Evolutionary conservation across 805 yeast genomes (phyloP), one percentile per base, ranked within the genome.

Genomic region (Pichia kluyveri): DNA sequence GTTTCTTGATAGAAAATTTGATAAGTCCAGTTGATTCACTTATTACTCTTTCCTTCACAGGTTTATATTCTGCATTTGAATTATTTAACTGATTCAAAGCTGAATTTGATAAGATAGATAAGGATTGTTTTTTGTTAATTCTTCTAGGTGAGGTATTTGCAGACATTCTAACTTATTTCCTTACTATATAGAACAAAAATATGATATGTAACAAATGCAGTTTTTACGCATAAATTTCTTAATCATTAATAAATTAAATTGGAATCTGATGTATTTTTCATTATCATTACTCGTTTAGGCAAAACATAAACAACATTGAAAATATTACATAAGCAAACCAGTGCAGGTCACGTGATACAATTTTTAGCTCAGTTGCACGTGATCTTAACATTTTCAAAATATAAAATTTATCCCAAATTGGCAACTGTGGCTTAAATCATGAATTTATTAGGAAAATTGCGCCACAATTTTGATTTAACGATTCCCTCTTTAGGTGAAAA

Each of bases 11-110:
- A 0, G 73, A 61, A 54, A 75, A 72, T 52, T 73, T 75, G 17
- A 67, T 74, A 37, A 76, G 57, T 0, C 82, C 82, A 0, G 81
- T 76, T 8, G 73, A 64, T 51, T 72, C 76, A 53, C 80, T 74
- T 14, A 73, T 63, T 12, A 75, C 57, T 49, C 80, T 59, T 47
- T 70, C 70, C 38, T 59, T 67, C 2, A 58, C 49, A 9, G 68
- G 67, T 36, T 58, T 63, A 4, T 43, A 34, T 14, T 34, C 27
- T 7, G 43, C 30, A 17, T 39, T 42, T 5, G 17, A 19, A 41
- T 53, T 55, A 42, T 54, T 57, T 26, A 60, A 43, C 40, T 53
- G 57, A 42, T 62, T 62, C 15, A 60, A 11, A 1, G 51, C 38
- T 11, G 66, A 57, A 1, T 62, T 59, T 0, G 67, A 60, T 12